Evolutionary conservation across 139 green algal species (phyloP).

Genomic region (Micractinium conductrix): DNA sequence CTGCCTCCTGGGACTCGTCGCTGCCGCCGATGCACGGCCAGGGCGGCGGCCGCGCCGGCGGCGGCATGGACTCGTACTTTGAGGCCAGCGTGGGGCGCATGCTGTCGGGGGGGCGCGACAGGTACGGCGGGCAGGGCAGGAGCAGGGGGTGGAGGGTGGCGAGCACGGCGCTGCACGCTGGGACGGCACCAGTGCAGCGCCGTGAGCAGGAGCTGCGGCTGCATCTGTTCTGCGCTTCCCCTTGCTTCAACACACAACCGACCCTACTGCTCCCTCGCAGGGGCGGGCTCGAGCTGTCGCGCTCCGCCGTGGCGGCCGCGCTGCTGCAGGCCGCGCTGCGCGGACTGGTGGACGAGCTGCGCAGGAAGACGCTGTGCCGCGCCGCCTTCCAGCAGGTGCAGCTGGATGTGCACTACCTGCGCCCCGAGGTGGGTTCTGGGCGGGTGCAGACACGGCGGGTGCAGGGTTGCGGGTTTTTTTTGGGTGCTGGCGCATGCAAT

Average conservation of each 20-base stretch:
- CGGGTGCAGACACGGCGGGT: too few species aligned
- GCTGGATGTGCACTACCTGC: constrained; percentile 82
- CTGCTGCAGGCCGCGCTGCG: constrained; percentile 66
- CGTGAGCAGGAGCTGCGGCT: too few species aligned
- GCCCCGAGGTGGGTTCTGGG: constrained; percentile 26
- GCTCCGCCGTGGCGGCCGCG: constrained; percentile 19
- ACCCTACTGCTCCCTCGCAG: too few species aligned
- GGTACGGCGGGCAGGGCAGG: neutral
- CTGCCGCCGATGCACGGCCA: neutral
- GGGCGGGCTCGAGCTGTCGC: constrained; percentile 15
- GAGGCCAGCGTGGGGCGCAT: constrained; percentile 27
- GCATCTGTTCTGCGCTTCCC: too few species aligned
- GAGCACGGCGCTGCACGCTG: too few species aligned
- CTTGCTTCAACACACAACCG: too few species aligned
- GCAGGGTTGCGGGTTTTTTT: too few species aligned
- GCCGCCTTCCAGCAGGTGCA: constrained; percentile 86
- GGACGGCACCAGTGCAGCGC: too few species aligned
- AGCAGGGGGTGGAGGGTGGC: neutral
- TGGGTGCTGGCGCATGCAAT: too few species aligned
- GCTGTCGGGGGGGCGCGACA: constrained; percentile 16
- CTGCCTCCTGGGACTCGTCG: constrained; percentile 17
- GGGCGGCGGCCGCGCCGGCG: neutral
- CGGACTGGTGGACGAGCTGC: constrained; percentile 71
- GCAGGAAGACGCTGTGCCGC: constrained; percentile 61
- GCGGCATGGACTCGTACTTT: neutral